These are phyloP conservation scores for Candida sithepensis DNA, from an alignment of 805 yeast species.

Conservation along the genomic window DNA sequence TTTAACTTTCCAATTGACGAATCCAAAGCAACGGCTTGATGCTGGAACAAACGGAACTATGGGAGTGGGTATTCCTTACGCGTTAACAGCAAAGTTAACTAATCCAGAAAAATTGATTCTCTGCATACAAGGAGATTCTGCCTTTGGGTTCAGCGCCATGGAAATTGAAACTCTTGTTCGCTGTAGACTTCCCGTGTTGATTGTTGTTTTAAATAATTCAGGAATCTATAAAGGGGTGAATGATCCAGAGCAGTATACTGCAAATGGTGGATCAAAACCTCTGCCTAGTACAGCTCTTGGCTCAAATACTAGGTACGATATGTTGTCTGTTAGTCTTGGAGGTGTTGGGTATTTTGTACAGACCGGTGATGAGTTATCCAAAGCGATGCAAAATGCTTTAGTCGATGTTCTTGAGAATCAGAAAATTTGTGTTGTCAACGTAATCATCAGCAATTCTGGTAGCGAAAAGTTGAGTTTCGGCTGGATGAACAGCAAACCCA, in stretches of 20 bases:
- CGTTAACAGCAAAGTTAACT: constrained; percentile 54
- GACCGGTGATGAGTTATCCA: constrained; percentile 37
- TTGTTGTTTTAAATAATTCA: constrained; percentile 68
- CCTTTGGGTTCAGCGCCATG: constrained; percentile 71
- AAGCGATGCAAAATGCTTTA: constrained; percentile 28
- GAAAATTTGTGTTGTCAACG: constrained; percentile 49
- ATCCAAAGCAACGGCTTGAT: constrained; percentile 56
- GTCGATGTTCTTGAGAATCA: constrained; percentile 32
- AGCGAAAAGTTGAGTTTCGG: constrained; percentile 56
- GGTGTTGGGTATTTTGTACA: constrained; percentile 47
- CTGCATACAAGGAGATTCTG: constrained; percentile 73
- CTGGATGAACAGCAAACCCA: constrained; percentile 54
- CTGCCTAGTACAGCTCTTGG: constrained; percentile 61
- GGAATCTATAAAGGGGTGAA: constrained; percentile 69
- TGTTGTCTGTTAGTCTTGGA: constrained; percentile 53
- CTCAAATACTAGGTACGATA: constrained; percentile 53
- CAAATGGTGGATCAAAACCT: constrained; percentile 19
- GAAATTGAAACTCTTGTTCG: constrained; percentile 71
- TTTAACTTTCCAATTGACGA: constrained; percentile 50
- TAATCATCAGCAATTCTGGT: constrained; percentile 55
- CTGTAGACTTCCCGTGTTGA: constrained; percentile 46
- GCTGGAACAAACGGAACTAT: constrained; percentile 77
- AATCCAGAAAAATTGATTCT: constrained; percentile 43
- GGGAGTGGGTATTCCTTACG: constrained; percentile 74
- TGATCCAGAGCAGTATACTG: constrained; percentile 15